Evolutionary conservation across 371 early-diverging fungal genomes (phyloP), one percentile per base, ranked within the genome.

Genomic region (Enteropsectra breve): DNA sequence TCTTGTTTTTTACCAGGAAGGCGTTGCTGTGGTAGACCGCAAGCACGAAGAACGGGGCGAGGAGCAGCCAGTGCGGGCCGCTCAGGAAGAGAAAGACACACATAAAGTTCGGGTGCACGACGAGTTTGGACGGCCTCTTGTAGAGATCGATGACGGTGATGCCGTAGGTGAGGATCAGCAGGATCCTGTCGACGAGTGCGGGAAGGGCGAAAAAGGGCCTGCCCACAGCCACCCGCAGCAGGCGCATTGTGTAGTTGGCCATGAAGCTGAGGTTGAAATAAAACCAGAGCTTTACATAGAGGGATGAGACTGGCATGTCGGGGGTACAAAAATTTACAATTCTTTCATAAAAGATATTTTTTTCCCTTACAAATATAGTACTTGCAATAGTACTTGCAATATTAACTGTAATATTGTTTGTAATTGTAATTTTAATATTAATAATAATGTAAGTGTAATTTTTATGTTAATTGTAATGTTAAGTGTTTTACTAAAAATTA

Each of bases 11-110:
- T 26, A 67, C 11, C 0, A 73, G 36, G 47, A 58, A 70, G 1
- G 47, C 36, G 26, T 54, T 46, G 11, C 69, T 21, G 32, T 73
- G 73, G 38, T 69, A 68, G 6, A 68, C 5, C 24, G 72, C 43
- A 53, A 76, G 59, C 11, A 77, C 26, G 34, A 69, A 70, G 50
- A 74, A 77, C 2, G 77, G 77, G 23, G 72, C 34, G 21, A 77
- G 72, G 33, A 67, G 70, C 18, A 69, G 36, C 15, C 64, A 18
- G 11, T 40, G 53, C 11, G 65, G 65, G 32, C 57, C 52, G 0
- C 49, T 63, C 28, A 62, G 13, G 43, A 72, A 72, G 34, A 72
- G 40, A n/a, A 48, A n/a, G 11, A 72, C 45, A 36, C 70, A 63
- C 28, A 63, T 40, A 8, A 57, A 11, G 37, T 72, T 69, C 29